Conservation (phyloP, 139 green algal species). For the Tetraselmis striata region DNA sequence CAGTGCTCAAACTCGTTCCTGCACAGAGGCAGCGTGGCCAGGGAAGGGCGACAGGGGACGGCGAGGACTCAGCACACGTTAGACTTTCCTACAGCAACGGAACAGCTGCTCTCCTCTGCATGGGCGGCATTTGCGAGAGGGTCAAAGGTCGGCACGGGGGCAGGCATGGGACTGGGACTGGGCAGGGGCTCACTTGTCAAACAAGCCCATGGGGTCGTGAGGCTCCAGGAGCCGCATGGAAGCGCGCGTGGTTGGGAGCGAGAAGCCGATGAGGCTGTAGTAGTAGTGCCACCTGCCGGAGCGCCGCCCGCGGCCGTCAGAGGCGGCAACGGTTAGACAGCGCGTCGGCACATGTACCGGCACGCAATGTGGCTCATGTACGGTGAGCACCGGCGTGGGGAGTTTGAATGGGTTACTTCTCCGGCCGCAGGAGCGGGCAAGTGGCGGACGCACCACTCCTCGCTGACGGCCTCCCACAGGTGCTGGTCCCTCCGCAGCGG, state of each 20-base stretch:
- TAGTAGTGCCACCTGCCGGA: slow-evolving; percentile 10
- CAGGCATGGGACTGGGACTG: too few relatives aligned
- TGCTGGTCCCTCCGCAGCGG: background rate
- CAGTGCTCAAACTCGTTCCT: slow-evolving; percentile 2
- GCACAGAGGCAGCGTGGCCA: background rate
- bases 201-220: slow-evolving; percentile 8
- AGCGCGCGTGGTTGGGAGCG: slow-evolving; percentile 5
- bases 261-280: slow-evolving; percentile 5
- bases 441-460: slow-evolving; percentile 21
- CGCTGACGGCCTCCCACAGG: slow-evolving; percentile 4
- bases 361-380: too few relatives aligned
- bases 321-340: too few relatives aligned
- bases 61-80: background rate
- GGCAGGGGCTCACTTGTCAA: slow-evolving; percentile 1
- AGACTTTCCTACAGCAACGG: background rate
- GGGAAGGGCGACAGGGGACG: background rate
- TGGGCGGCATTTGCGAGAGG: background rate
- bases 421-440: too few relatives aligned
- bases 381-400: too few relatives aligned
- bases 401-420: too few relatives aligned
- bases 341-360: too few relatives aligned
- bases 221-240: slow-evolving; percentile 1
- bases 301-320: too few relatives aligned
- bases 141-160: too few relatives aligned
- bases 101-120: too few relatives aligned